These are phyloP conservation scores for Plasmodium cynomolgi DNA, from an alignment of 169 alveolate genomes.

Conservation along the genomic window DNA sequence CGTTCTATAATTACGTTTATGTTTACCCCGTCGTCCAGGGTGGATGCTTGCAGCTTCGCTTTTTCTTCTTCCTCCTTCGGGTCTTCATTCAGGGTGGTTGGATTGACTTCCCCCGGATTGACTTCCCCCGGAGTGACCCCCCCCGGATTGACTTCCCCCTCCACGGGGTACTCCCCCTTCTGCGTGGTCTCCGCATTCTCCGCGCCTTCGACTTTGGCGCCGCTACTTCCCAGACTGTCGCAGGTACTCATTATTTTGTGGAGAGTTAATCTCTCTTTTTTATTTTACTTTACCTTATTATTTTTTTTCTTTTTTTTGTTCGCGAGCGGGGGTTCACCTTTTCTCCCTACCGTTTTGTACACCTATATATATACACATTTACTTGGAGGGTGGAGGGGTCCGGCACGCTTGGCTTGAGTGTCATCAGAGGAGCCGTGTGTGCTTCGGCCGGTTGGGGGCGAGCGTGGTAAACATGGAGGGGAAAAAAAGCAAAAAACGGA, in stretches of 20 bases:
- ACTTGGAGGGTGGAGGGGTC: background rate
- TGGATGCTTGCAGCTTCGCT: background rate
- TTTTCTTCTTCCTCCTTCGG: background rate
- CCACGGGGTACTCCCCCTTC: background rate
- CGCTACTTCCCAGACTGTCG: background rate
- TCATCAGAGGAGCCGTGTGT: background rate
- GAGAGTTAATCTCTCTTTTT: background rate
- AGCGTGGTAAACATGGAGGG: background rate
- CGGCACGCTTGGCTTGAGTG: background rate
- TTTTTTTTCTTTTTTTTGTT: background rate
- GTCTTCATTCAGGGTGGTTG: background rate
- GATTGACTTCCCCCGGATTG: background rate
- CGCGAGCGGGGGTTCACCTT: no score
- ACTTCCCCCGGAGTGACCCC: background rate
- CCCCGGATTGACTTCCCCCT: background rate
- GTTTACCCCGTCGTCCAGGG: slow-evolving; percentile 37
- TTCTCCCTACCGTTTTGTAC: background rate
- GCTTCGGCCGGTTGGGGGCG: background rate
- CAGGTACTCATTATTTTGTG: background rate
- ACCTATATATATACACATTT: background rate
- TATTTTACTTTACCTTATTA: background rate
- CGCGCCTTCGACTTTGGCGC: background rate
- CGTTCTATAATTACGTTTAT: slow-evolving; percentile 7
- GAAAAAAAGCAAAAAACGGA: no score
- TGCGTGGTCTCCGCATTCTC: background rate